Evolutionary conservation across 352 stramenopile species (phyloP), one percentile per base, ranked within the genome.

Genomic region (Pythium vanterpoolii): DNA sequence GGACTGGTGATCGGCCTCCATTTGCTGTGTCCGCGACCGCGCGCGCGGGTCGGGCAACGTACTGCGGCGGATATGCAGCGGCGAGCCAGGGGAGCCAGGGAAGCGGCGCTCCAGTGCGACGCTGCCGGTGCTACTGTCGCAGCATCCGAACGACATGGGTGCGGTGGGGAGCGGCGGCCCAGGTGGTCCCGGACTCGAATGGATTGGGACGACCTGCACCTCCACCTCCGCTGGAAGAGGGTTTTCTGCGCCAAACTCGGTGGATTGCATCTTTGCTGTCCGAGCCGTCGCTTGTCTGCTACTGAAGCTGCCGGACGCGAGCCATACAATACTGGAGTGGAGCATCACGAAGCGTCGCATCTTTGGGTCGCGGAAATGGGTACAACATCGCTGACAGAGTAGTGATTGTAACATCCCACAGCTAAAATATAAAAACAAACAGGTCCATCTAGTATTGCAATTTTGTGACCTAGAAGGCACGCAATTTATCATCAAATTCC

Each of bases 1-100:
- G n/a, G 73, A 74, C 44, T 49, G 50, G 55, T 69, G 56, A 51
- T 76, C 73, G 28, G 56, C 57, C 38, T 60, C 49, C 63, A 70
- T 70, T 43, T 65, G 49, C 52, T 62, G 43, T 50, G 63, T 70
- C 44, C 63, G 63, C 30, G 49, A 23, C 21, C 56, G 63, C 13
- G 63, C 11, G 9, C 49, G 62, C 4, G 55, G 62, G 34, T 61
- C 49, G 8, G 62, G 61, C 10, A 62, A 23, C 10, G 47, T 49
- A 1, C 14, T 48, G 28, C 53, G 54, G 9, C 54, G 53, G 27
- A 53, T 49, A 4, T 42, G 34, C 16, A 56, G 18, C 2, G 53
- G 54, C 14, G 47, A 48, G 0, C n/a, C 52, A 5, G 49, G 33
- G 1, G 33, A 21, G 11, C 13, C 21, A 3, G 24, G 18, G 18